A percentile compares a stretch with the other conserved stretches of the same genome.
These are phyloP conservation scores for Salix caprea DNA, from an alignment of 345 rosid genomes.

Conservation along the genomic window DNA sequence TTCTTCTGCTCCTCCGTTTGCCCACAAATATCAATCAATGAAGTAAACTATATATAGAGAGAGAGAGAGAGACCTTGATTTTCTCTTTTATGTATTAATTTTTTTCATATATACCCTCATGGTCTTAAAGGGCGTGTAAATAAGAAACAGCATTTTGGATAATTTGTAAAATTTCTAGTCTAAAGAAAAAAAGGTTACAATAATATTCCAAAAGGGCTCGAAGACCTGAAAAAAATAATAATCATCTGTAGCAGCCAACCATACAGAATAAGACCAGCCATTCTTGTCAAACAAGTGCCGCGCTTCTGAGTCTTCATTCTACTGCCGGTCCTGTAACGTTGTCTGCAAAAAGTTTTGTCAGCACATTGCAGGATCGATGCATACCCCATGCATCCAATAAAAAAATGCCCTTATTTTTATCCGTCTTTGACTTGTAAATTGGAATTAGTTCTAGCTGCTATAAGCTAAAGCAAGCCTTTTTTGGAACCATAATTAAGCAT, in stretches of 20 bases:
- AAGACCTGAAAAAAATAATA: not conserved
- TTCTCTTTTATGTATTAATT: not conserved
- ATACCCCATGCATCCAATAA: not conserved
- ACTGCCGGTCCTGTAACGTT: not conserved
- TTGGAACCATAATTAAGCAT: not conserved
- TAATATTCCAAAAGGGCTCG: not conserved
- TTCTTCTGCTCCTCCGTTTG: not conserved
- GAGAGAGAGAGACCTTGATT: not conserved
- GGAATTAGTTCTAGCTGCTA: not conserved
- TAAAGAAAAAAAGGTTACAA: not conserved
- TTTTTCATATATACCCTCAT: not conserved
- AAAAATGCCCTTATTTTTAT: not conserved
- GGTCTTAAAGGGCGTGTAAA: not conserved
- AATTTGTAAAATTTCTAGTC: not conserved
- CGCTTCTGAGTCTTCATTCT: not conserved
- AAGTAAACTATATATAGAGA: not conserved
- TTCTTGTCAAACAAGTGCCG: not conserved
- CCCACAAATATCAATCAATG: not conserved
- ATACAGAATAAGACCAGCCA: not conserved
- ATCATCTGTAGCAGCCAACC: not conserved
- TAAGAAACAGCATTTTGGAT: not conserved
- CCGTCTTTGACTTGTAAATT: not conserved
- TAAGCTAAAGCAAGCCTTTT: not conserved
- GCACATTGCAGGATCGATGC: not conserved
- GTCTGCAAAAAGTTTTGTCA: not conserved